Evolutionary conservation across 1,284 basidiomycete species (phyloP).

Genomic region (Cryptococcus sp.): DNA sequence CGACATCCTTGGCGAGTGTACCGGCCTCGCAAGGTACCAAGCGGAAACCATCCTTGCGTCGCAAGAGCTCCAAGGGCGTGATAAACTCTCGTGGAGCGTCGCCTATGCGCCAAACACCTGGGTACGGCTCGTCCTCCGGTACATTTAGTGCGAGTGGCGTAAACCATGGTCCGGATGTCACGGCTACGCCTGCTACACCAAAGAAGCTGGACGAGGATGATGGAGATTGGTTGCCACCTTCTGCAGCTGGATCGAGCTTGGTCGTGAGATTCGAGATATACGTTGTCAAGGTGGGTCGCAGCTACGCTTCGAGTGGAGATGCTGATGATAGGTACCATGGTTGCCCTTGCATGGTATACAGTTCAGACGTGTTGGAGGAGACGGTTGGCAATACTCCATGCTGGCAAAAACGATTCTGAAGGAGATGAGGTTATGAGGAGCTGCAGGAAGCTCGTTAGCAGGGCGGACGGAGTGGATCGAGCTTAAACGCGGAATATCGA

Average conservation of each 20-base stretch:
- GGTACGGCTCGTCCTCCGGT: slow-evolving; percentile 13
- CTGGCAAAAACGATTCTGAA: slow-evolving; percentile 87
- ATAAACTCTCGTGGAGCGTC: background rate
- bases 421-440: slow-evolving; percentile 77
- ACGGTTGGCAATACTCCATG: slow-evolving; percentile 97
- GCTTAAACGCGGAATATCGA: too few relatives aligned
- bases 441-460: too few relatives aligned
- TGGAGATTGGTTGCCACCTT: slow-evolving; percentile 61
- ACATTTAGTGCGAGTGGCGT: slow-evolving; percentile 9
- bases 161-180: slow-evolving; percentile 2
- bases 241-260: slow-evolving; percentile 57
- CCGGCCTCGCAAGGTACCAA: slow-evolving; percentile 3
- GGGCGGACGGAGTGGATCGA: too few relatives aligned
- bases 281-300: slow-evolving; percentile 73
- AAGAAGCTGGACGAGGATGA: slow-evolving; percentile 48
- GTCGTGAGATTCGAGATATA: slow-evolving; percentile 91
- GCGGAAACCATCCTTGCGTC: slow-evolving; percentile 16
- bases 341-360: slow-evolving; percentile 92
- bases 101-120: background rate
- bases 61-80: slow-evolving; percentile 18
- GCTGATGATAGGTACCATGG: slow-evolving; percentile 68
- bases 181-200: slow-evolving; percentile 5
- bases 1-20: slow-evolving; percentile 17
- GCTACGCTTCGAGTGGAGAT: background rate
- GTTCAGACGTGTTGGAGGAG: slow-evolving; percentile 84